These are phyloP conservation scores for Rubia peregrina DNA, from an alignment of 305 asterid species.

Conservation along the genomic window DNA sequence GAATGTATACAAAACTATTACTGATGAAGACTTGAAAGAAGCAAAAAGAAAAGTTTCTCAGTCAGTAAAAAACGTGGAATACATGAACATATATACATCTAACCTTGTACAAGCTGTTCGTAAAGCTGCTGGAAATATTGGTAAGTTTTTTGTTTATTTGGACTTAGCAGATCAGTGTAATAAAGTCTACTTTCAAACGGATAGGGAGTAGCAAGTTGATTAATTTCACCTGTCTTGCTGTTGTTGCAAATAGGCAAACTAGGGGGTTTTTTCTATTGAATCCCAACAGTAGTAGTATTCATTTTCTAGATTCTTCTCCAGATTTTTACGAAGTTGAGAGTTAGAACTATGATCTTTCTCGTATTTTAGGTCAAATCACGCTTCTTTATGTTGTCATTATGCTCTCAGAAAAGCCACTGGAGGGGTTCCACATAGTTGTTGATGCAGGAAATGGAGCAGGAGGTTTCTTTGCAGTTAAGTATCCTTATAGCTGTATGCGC, in stretches of 20 bases:
- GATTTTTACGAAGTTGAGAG: neutral
- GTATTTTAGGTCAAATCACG: constrained; percentile 12
- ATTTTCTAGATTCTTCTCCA: neutral
- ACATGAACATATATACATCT: constrained; percentile 84
- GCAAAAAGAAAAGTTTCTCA: constrained; percentile 39
- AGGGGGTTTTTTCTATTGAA: constrained; percentile 1
- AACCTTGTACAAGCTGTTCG: constrained; percentile 90
- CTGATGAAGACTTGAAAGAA: constrained; percentile 44
- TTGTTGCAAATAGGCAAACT: constrained; percentile 3
- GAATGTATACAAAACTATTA: constrained; percentile 46
- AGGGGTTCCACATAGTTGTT: constrained; percentile 93
- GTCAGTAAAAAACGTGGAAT: constrained; percentile 62
- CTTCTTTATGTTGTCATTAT: constrained; percentile 24
- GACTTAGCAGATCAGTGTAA: neutral
- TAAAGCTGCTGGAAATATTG: constrained; percentile 73
- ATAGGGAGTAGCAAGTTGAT: neutral
- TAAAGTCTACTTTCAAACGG: neutral
- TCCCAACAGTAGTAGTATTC: neutral
- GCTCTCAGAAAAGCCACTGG: constrained; percentile 87
- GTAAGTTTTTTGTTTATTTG: constrained; percentile 29
- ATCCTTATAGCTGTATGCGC: constrained; percentile 3
- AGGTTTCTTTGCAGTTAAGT: constrained; percentile 91
- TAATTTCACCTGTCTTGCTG: constrained; percentile 8
- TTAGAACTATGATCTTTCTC: constrained; percentile 6
- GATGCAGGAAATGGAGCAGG: constrained; percentile 99